Percentiles rank a stretch among this genome's conserved stretches.
Evolutionary conservation across 805 yeast species (phyloP).

Genomic region (Candida ipomoeae): DNA sequence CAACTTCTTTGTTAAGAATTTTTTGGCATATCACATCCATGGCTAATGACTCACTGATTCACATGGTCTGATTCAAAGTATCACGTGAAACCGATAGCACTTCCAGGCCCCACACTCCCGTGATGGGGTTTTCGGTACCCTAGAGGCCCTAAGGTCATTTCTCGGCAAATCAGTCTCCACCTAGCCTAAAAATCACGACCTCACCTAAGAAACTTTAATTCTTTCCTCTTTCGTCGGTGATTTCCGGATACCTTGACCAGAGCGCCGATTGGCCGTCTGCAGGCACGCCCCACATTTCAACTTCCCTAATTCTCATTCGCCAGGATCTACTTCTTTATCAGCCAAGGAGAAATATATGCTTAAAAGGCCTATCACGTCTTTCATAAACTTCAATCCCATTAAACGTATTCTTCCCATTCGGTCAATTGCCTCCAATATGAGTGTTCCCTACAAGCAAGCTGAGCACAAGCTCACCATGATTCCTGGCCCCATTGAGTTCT

Average conservation of each 20-base stretch:
- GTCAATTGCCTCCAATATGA: conserved; percentile 20
- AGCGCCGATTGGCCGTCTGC: background rate
- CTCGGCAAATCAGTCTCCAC: too few species aligned
- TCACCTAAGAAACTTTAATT: background rate
- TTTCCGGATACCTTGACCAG: background rate
- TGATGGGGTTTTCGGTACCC: too few species aligned
- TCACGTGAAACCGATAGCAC: too few species aligned
- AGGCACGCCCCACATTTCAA: conserved; percentile 4
- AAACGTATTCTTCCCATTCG: background rate
- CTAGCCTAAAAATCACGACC: background rate
- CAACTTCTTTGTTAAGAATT: too few species aligned
- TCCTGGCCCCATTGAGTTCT: conserved; percentile 86
- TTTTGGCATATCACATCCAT: too few species aligned
- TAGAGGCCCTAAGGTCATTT: too few species aligned
- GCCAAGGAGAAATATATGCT: background rate
- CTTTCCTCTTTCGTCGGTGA: background rate
- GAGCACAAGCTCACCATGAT: conserved; percentile 53
- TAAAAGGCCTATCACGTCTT: background rate
- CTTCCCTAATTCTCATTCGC: background rate
- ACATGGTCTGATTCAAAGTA: too few species aligned
- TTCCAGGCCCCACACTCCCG: too few species aligned
- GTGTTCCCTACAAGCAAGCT: conserved; percentile 37
- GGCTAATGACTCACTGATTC: too few species aligned
- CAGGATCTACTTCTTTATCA: background rate
- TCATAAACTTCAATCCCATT: background rate